phyloP scores from a whole-genome alignment of 331 rosid genomes.

The Arachis monticola region DNA sequence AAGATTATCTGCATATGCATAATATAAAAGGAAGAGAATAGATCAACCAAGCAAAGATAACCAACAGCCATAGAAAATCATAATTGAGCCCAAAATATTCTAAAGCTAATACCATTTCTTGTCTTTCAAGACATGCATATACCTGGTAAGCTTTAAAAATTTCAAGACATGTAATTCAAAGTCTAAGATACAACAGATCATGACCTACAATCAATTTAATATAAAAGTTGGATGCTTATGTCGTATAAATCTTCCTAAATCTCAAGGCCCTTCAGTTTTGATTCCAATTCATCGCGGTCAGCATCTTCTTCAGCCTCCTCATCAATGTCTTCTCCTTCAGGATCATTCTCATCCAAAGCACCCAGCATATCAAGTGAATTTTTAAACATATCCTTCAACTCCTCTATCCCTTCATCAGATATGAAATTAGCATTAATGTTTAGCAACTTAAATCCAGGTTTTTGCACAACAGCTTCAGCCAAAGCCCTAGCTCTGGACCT shows the following conservation, averaged over 20 bases:
- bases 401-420: constrained; percentile 82
- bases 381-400: constrained; percentile 64
- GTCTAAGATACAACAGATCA: constrained; percentile 46
- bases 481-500: constrained; percentile 78
- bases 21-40: neutral
- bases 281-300: constrained; percentile 69
- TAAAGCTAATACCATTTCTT: constrained; percentile 31
- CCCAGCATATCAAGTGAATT: constrained; percentile 63
- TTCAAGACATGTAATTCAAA: constrained; percentile 23
- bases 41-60: constrained; percentile 27
- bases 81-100: constrained; percentile 17
- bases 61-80: constrained; percentile 25
- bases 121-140: constrained; percentile 42
- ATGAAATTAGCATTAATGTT: constrained; percentile 72
- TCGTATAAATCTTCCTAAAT: constrained; percentile 58
- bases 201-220: constrained; percentile 38
- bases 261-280: constrained; percentile 72
- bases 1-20: neutral
- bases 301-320: constrained; percentile 66
- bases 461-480: constrained; percentile 76
- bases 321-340: constrained; percentile 75
- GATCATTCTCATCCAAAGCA: constrained; percentile 87
- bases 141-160: constrained; percentile 36
- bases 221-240: constrained; percentile 13
- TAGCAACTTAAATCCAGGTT: constrained; percentile 78